Base-by-base conservation (phyloP, 2,329 filamentous ascomycete genomes). In the Rutstroemia sp. region DNA sequence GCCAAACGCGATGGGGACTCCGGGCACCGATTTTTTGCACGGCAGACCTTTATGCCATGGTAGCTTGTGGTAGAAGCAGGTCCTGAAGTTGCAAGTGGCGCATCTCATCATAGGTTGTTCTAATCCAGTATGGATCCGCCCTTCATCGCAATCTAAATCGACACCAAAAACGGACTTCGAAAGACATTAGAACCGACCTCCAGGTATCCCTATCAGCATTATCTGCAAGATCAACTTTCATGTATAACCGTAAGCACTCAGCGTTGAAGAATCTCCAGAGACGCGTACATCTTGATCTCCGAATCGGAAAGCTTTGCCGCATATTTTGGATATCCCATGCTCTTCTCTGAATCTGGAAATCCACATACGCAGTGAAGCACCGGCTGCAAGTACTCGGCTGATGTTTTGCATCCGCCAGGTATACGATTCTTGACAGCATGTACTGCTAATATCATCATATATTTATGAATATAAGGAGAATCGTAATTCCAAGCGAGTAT, bases 401-500 rank as follows among this genome's bases (percentile, higher is more conserved):
- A 19, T 54, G 52, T n/a, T 47, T 27, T 44, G 38, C 42, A 54
- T 18, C 14, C 47, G 14, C 19, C 37, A 1, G 44, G 19, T 25
- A 54, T 54, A 5, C 52, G 52, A 30, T 21, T 27, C 16, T 54
- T 41, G n/a, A n/a, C n/a, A n/a, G n/a, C n/a, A n/a, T n/a, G n/a
- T n/a, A n/a, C n/a, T n/a, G n/a, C n/a, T n/a, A n/a, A n/a, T n/a
- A n/a, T n/a, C n/a, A n/a, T n/a, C n/a, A n/a, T n/a, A n/a, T n/a
- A n/a, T n/a, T n/a, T n/a, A n/a, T n/a, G n/a, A n/a, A n/a, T n/a
- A n/a, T n/a, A n/a, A n/a, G n/a, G n/a, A n/a, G n/a, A n/a, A n/a
- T n/a, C n/a, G n/a, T n/a, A n/a, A n/a, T n/a, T n/a, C n/a, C n/a
- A n/a, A n/a, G n/a, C n/a, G n/a, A n/a, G n/a, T n/a, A n/a, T n/a